Evolutionary conservation across 257 asterid genomes (phyloP).

Genomic region (Rauvolfia tetraphylla): DNA sequence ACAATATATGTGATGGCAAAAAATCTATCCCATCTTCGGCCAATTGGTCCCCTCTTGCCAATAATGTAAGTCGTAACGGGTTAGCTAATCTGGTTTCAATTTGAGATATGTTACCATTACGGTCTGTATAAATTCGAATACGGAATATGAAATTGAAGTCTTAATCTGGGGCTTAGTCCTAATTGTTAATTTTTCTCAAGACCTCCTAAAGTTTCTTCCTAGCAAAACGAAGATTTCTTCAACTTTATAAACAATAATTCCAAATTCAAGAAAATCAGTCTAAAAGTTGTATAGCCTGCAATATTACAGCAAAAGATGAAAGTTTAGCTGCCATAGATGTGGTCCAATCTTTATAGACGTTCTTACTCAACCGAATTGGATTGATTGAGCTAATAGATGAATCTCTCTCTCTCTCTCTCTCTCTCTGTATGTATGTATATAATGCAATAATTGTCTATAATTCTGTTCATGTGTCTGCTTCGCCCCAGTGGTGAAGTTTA

Average conservation of each 20-base stretch:
- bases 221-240: background rate
- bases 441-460: too few relatives aligned
- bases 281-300: slow-evolving; percentile 14
- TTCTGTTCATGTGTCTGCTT: too few relatives aligned
- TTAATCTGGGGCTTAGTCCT: too few relatives aligned
- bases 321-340: slow-evolving; percentile 6
- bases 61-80: background rate
- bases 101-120: background rate
- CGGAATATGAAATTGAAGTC: too few relatives aligned
- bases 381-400: background rate
- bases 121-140: background rate
- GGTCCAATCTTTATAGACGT: slow-evolving; percentile 8
- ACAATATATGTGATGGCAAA: background rate
- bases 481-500: background rate
- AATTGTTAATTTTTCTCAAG: background rate
- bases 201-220: background rate
- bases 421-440: background rate
- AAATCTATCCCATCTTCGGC: background rate
- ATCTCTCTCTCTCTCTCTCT: background rate
- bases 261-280: slow-evolving; percentile 11
- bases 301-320: slow-evolving; percentile 21
- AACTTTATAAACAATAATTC: background rate
- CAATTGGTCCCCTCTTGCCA: slow-evolving; percentile 3
- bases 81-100: background rate
- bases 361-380: background rate